These are phyloP conservation scores for Neoscytalidium dimidiatum DNA, from an alignment of 2,329 filamentous ascomycete genomes.

Conservation along the genomic window DNA sequence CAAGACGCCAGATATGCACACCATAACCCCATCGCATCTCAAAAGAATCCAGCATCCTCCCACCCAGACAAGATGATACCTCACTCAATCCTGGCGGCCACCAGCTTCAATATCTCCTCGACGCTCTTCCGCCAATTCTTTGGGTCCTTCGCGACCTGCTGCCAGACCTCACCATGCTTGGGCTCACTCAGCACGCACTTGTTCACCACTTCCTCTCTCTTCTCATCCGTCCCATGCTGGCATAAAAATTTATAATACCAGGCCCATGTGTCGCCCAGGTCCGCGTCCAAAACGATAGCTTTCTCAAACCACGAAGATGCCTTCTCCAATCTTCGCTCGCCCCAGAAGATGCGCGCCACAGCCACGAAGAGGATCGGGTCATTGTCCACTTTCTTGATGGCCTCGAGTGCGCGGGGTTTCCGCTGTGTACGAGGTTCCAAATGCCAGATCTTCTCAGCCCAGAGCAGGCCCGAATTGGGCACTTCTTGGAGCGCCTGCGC, in stretches of 20 bases:
- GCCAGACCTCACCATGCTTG: slow-evolving; percentile 90
- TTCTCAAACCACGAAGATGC: slow-evolving; percentile 98
- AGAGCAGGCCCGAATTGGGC: slow-evolving; percentile 82
- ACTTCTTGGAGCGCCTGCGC: slow-evolving; percentile 90
- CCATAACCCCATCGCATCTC: not conserved
- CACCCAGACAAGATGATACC: not conserved
- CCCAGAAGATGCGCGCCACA: slow-evolving; percentile 95
- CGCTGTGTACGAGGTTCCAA: slow-evolving; percentile 89
- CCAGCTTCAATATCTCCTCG: slow-evolving; percentile 82
- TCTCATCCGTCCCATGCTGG: slow-evolving; percentile 94
- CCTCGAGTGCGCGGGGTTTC: slow-evolving; percentile 86
- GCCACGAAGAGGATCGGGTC: slow-evolving; percentile 87
- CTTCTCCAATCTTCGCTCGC: slow-evolving; percentile 87
- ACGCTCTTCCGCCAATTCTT: slow-evolving; percentile 71
- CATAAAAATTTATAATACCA: slow-evolving; percentile 95
- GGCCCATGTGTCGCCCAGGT: slow-evolving; percentile 91
- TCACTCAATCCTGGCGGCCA: slow-evolving; percentile 59
- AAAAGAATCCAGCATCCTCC: no score
- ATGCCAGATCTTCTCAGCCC: slow-evolving; percentile 94
- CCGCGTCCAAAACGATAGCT: slow-evolving; percentile 82
- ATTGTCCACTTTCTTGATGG: slow-evolving; percentile 95
- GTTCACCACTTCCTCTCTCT: slow-evolving; percentile 77
- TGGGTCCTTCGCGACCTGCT: slow-evolving; percentile 81
- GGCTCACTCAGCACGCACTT: slow-evolving; percentile 86
- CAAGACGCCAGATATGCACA: no score